Percentiles rank a stretch among this genome's conserved stretches.
Evolutionary conservation across 345 rosid genomes (phyloP).

Genomic region (Gossypium arboreum): DNA sequence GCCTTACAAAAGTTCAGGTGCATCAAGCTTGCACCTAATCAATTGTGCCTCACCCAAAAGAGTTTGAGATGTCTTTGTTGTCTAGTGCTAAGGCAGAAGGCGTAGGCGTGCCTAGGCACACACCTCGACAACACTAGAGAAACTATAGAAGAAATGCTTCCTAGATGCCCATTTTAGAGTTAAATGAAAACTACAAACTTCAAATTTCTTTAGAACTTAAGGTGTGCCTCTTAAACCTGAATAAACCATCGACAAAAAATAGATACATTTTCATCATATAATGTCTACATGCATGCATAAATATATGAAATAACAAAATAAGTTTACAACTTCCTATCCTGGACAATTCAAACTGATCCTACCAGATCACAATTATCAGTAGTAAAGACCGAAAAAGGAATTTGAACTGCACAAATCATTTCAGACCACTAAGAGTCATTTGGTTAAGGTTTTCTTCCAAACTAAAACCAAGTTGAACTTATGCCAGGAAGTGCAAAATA

Average conservation of each 20-base stretch:
- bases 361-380: background rate
- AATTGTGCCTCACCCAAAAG: background rate
- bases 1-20: background rate
- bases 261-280: background rate
- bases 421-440: background rate
- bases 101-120: too few species aligned
- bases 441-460: background rate
- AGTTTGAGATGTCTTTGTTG: background rate
- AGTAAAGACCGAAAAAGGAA: background rate
- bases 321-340: background rate
- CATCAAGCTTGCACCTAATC: background rate
- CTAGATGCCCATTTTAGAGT: too few species aligned
- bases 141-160: too few species aligned
- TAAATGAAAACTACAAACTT: background rate
- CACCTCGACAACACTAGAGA: too few species aligned
- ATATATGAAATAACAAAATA: background rate
- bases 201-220: background rate
- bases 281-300: background rate
- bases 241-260: background rate
- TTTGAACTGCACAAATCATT: background rate
- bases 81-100: background rate
- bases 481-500: background rate
- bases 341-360: background rate
- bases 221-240: background rate
- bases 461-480: background rate